A percentile compares a stretch with the other conserved stretches of the same genome.
Conservation (phyloP, 2,329 filamentous ascomycete genomes). For the Dissoconium aciculare region DNA sequence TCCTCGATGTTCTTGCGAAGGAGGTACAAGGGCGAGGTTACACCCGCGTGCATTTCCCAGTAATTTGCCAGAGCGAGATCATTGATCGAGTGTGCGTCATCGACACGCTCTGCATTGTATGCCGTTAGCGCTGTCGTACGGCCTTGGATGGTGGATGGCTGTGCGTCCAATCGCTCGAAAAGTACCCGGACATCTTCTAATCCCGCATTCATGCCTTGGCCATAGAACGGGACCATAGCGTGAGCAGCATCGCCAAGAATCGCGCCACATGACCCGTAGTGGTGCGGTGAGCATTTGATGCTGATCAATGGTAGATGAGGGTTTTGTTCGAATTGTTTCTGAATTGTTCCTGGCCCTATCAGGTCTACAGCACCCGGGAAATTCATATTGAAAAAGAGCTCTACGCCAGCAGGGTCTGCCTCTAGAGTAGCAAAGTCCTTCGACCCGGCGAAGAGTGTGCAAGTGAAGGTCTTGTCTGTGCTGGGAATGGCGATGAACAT, state of each 20-base stretch:
- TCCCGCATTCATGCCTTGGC: slow-evolving; percentile 93
- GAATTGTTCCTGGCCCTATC: slow-evolving; percentile 52
- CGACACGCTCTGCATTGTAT: slow-evolving; percentile 59
- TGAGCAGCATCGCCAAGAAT: slow-evolving; percentile 90
- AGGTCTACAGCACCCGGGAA: slow-evolving; percentile 70
- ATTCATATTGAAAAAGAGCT: slow-evolving; percentile 61
- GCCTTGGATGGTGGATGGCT: slow-evolving; percentile 32
- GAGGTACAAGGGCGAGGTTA: slow-evolving; percentile 61
- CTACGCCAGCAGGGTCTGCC: slow-evolving; percentile 42
- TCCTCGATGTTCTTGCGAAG: slow-evolving; percentile 80
- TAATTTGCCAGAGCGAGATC: slow-evolving; percentile 86
- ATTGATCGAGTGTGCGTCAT: slow-evolving; percentile 80
- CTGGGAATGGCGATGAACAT: slow-evolving; percentile 97
- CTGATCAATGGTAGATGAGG: slow-evolving; percentile 86
- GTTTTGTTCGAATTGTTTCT: slow-evolving; percentile 61
- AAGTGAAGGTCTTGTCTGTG: slow-evolving; percentile 85
- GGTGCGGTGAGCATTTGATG: slow-evolving; percentile 83
- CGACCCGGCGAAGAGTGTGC: slow-evolving; percentile 77
- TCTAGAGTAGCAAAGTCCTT: slow-evolving; percentile 55
- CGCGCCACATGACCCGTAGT: slow-evolving; percentile 60
- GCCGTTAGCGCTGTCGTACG: slow-evolving; percentile 43
- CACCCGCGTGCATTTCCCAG: slow-evolving; percentile 78
- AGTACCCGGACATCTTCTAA: slow-evolving; percentile 85
- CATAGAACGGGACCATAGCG: slow-evolving; percentile 97
- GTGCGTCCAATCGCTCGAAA: slow-evolving; percentile 64